Evolutionary conservation across 805 yeast species (phyloP).

Genomic region (Wickerhamomyces bisporus): DNA sequence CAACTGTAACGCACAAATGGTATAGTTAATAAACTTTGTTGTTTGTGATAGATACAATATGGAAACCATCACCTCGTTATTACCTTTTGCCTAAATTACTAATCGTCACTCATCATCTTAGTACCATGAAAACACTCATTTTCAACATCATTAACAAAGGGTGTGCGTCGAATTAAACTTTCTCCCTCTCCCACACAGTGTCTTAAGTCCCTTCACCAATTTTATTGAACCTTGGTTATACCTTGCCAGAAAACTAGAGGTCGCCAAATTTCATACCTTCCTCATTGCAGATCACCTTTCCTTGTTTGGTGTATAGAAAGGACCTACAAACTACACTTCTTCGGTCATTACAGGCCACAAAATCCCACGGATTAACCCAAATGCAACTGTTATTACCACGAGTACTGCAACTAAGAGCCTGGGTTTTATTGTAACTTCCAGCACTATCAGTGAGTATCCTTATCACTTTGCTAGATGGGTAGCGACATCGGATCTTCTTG

Average conservation of each 20-base stretch:
- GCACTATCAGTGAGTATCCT: slow-evolving; percentile 38
- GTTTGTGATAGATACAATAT: neutral
- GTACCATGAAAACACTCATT: too few species aligned
- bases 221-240: slow-evolving; percentile 21
- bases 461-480: slow-evolving; percentile 28
- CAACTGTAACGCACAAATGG: too few species aligned
- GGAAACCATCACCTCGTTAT: neutral
- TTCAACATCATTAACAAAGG: too few species aligned
- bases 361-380: slow-evolving; percentile 28
- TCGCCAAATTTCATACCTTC: slow-evolving; percentile 30
- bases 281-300: slow-evolving; percentile 34
- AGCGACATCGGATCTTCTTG: slow-evolving; percentile 34
- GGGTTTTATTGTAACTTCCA: slow-evolving; percentile 34
- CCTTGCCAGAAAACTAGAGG: slow-evolving; percentile 30
- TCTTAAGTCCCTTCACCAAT: neutral
- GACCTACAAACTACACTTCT: slow-evolving; percentile 27
- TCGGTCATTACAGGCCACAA: slow-evolving; percentile 22
- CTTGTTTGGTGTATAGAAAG: slow-evolving; percentile 32
- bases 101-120: too few species aligned
- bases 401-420: slow-evolving; percentile 35
- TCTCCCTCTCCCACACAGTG: too few species aligned
- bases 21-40: too few species aligned
- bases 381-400: slow-evolving; percentile 28
- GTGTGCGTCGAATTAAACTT: too few species aligned
- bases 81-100: too few species aligned